Base-by-base conservation (phyloP, 2,329 filamentous ascomycete species). In the Corynespora cassiicola region DNA sequence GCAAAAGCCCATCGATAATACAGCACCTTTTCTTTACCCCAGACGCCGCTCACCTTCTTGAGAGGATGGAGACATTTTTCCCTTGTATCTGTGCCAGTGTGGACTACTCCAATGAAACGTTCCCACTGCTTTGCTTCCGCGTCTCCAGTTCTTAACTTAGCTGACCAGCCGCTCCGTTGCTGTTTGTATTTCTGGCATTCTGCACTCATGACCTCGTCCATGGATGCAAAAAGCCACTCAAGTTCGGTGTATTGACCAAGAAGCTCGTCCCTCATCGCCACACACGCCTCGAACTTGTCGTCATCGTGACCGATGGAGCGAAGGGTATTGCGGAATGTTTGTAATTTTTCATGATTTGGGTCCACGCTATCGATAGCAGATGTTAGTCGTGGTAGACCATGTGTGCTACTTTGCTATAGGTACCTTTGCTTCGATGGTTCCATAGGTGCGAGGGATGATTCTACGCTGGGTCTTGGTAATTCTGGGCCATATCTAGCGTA, bases 1-100 rank as follows among this genome's bases (percentile, higher is more conserved):
- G 31, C 45, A 17, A 29, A 47, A 10, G 39, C 34, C 44, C 35
- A 53, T 21, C 36, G n/a, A 31, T 53, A 51, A 41, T 49, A 22
- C 24, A 30, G 15, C 11, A 54, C 45, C 26, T 41, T 51, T 2
- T 52, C 23, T 6, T 25, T 45, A 9, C 41, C 24, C 50, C 32
- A 52, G 26, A 20, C 33, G 15, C 20, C 20, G 27, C 34, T 19
- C 32, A 33, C 36, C 35, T 41, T 47, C 30, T 36, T 23, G 18
- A 54, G 45, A 26, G 41, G 40, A 32, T 35, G 36, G 11, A 54
- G 36, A 30, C 36, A 50, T 31, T 31, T 6, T 39, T 45, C 44
- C 22, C 32, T 54, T 18, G 40, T 29, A 14, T 19, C 34, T 12
- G 33, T 29, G 11, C 39, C 41, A 12, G 29, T 20, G 20, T 27